Percentiles rank a stretch among this genome's conserved stretches.
These are phyloP conservation scores for Gyromitra esculenta DNA, from an alignment of 2,329 filamentous ascomycete genomes.

Conservation along the genomic window DNA sequence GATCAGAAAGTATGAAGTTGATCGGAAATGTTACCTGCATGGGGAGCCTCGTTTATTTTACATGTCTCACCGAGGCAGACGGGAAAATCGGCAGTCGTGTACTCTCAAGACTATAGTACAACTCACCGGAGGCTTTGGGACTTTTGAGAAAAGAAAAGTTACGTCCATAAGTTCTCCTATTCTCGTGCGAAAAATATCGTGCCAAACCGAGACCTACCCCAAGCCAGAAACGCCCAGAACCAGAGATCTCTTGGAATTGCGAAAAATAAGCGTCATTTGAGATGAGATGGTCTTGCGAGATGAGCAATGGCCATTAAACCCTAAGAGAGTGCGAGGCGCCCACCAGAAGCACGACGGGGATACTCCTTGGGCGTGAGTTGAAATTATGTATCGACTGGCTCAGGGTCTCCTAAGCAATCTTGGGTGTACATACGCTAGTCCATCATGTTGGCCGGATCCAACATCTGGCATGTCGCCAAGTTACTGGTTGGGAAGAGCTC, in stretches of 20 bases:
- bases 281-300: slow-evolving; percentile 31
- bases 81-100: slow-evolving; percentile 13
- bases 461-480: slow-evolving; percentile 6
- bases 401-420: slow-evolving; percentile 7
- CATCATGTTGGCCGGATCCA: slow-evolving; percentile 1
- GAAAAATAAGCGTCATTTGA: slow-evolving; percentile 38
- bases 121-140: not conserved
- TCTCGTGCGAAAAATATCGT: slow-evolving; percentile 6
- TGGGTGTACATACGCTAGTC: slow-evolving; percentile 1
- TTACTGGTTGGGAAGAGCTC: slow-evolving; percentile 14
- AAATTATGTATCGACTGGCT: slow-evolving; percentile 29
- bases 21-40: slow-evolving; percentile 20
- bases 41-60: slow-evolving; percentile 22
- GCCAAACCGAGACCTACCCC: not conserved
- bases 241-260: slow-evolving; percentile 25
- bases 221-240: slow-evolving; percentile 21
- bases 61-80: slow-evolving; percentile 21
- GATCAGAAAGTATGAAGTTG: not conserved
- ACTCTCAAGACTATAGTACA: not conserved
- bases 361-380: slow-evolving; percentile 4
- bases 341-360: slow-evolving; percentile 6
- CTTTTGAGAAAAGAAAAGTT: not conserved
- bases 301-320: slow-evolving; percentile 29
- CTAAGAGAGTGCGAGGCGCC: slow-evolving; percentile 24
- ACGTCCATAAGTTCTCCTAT: not conserved